Percentiles rank a stretch among this genome's conserved stretches.
phyloP scores from a whole-genome alignment of 2,329 filamentous ascomycete species.

The Colletotrichum viniferum region DNA sequence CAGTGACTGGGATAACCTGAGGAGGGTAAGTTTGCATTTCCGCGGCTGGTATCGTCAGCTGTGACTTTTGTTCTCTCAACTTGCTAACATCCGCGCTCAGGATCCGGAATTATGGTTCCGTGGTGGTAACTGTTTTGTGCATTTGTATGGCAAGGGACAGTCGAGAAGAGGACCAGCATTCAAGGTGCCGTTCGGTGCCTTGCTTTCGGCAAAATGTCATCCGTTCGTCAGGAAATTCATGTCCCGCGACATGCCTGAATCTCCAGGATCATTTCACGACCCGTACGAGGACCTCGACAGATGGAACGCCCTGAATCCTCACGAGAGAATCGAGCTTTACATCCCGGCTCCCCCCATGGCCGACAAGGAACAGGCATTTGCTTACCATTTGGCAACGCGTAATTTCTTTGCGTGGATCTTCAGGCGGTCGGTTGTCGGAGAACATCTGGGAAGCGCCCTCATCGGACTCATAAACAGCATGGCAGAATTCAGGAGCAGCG shows the following conservation, averaged over 20 bases:
- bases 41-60: background rate
- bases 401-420: constrained; percentile 79
- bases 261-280: background rate
- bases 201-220: constrained; percentile 63
- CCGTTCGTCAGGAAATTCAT: constrained; percentile 63
- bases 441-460: constrained; percentile 67
- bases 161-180: constrained; percentile 72
- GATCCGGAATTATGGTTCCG: constrained; percentile 74
- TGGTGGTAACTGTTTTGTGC: constrained; percentile 71
- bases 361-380: constrained; percentile 58
- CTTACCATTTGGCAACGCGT: constrained; percentile 71
- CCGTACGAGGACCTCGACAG: constrained; percentile 31
- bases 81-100: constrained; percentile 41
- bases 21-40: constrained; percentile 42
- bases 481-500: constrained; percentile 60
- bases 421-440: constrained; percentile 69
- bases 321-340: constrained; percentile 61
- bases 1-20: constrained; percentile 50
- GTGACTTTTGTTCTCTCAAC: background rate
- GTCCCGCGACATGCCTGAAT: constrained; percentile 21
- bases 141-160: constrained; percentile 70
- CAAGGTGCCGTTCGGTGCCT: constrained; percentile 61
- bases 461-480: constrained; percentile 70
- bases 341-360: constrained; percentile 66
- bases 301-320: constrained; percentile 34